A percentile compares a stretch with the other conserved stretches of the same genome.
Evolutionary conservation across 164 flowering plant species (phyloP).

Genomic region (Platanus orientalis): DNA sequence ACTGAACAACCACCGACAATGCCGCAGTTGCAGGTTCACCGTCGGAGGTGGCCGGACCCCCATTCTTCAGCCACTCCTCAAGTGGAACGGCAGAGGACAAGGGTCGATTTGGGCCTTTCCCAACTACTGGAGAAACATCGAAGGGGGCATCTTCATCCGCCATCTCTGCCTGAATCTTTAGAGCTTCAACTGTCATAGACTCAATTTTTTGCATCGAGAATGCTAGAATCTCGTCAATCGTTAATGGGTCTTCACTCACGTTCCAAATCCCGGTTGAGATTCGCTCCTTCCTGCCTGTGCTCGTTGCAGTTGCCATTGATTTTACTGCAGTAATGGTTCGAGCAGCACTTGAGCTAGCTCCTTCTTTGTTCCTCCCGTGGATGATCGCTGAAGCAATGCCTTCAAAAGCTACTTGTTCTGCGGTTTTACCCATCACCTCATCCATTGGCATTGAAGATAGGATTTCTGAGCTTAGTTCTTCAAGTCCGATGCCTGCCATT

Average conservation of each 20-base stretch:
- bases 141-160: conserved; percentile 89
- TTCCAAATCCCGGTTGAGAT: conserved; percentile 84
- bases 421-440: conserved; percentile 79
- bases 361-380: conserved; percentile 80
- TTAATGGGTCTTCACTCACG: conserved; percentile 45
- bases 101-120: conserved; percentile 26
- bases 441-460: conserved; percentile 65
- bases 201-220: conserved; percentile 85
- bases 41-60: conserved; percentile 4
- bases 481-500: conserved; percentile 61
- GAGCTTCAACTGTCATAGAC: conserved; percentile 64
- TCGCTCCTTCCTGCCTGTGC: conserved; percentile 67
- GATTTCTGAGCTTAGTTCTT: conserved; percentile 52
- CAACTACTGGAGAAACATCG: conserved; percentile 57
- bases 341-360: conserved; percentile 90
- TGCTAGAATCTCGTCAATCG: conserved; percentile 70
- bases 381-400: conserved; percentile 91
- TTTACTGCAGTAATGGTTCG: conserved; percentile 64
- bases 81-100: conserved; percentile 48
- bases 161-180: conserved; percentile 81
- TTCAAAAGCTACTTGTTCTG: conserved; percentile 91
- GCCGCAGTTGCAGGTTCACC: conserved; percentile 29
- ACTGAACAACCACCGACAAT: conserved; percentile 51
- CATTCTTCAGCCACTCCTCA: conserved; percentile 54
- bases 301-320: conserved; percentile 63